Percentiles rank a stretch among this genome's conserved stretches.
These are phyloP conservation scores for Acacia acuminata DNA, from an alignment of 306 rosid genomes.

Conservation along the genomic window DNA sequence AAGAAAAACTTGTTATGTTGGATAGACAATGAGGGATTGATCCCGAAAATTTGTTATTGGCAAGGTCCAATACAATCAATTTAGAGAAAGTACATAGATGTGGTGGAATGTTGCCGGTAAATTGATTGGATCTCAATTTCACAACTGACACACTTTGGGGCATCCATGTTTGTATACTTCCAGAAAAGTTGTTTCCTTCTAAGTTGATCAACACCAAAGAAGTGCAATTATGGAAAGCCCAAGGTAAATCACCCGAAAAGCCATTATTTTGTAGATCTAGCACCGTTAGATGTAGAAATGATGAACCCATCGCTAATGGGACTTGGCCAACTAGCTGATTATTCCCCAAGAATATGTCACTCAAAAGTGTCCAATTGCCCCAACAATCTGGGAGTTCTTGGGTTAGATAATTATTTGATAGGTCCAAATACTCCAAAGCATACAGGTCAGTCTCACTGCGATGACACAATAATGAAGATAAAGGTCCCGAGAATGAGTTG, in stretches of 20 bases:
- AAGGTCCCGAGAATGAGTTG: not conserved
- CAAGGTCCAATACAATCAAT: not conserved
- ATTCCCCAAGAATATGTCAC: not conserved
- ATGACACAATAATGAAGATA: too few species aligned
- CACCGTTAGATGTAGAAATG: accelerated
- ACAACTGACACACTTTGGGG: not conserved
- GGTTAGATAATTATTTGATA: not conserved
- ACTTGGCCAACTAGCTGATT: not conserved
- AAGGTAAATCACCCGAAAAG: too few species aligned
- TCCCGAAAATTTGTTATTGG: not conserved
- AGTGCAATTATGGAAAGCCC: accelerated
- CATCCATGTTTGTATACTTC: too few species aligned
- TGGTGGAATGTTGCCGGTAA: not conserved
- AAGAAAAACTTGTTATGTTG: not conserved
- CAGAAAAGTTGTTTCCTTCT: too few species aligned
- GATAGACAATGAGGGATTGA: not conserved
- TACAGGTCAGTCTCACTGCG: too few species aligned
- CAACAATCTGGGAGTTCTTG: not conserved
- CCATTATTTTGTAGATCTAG: too few species aligned
- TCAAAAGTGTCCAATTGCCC: not conserved
- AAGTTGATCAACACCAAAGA: too few species aligned
- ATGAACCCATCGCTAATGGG: not conserved
- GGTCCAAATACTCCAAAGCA: too few species aligned
- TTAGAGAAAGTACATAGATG: not conserved
- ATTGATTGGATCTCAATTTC: not conserved